Conservation (phyloP, 768 basidiomycete species). For the Imleria badia region DNA sequence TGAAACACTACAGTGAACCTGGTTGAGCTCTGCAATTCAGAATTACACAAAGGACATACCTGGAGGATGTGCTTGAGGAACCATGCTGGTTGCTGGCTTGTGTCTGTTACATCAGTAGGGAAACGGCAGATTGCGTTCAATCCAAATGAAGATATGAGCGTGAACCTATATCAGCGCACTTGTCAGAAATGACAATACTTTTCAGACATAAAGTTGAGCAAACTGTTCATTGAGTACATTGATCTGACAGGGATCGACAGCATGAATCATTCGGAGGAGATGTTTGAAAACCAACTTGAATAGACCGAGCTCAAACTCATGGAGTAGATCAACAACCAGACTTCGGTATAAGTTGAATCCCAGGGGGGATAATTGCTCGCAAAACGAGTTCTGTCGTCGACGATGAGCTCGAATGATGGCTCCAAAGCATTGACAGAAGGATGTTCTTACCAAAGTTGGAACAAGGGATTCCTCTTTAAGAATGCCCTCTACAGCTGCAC, state of each 20-base stretch:
- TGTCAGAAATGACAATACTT: too few relatives aligned
- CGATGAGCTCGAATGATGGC: too few relatives aligned
- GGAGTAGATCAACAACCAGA: neutral
- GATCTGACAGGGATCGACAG: neutral
- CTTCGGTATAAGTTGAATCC: neutral
- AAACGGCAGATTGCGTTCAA: neutral
- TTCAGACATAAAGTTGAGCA: neutral
- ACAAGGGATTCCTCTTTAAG: neutral
- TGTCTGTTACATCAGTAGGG: neutral
- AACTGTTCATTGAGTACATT: neutral
- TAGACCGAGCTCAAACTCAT: neutral
- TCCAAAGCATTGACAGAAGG: too few relatives aligned
- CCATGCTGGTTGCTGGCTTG: neutral
- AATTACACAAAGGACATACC: too few relatives aligned
- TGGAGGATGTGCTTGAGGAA: too few relatives aligned
- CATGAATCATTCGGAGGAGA: neutral
- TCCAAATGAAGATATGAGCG: neutral
- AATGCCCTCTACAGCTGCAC: neutral
- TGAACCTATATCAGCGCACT: neutral
- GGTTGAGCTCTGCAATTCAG: too few relatives aligned
- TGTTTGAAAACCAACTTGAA: neutral
- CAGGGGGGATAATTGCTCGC: neutral
- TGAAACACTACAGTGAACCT: too few relatives aligned
- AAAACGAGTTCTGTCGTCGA: constrained; percentile 1
- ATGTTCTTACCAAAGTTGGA: neutral